Conservation (phyloP, 352 stramenopile species). For the Phytophthora agathidicida region DNA sequence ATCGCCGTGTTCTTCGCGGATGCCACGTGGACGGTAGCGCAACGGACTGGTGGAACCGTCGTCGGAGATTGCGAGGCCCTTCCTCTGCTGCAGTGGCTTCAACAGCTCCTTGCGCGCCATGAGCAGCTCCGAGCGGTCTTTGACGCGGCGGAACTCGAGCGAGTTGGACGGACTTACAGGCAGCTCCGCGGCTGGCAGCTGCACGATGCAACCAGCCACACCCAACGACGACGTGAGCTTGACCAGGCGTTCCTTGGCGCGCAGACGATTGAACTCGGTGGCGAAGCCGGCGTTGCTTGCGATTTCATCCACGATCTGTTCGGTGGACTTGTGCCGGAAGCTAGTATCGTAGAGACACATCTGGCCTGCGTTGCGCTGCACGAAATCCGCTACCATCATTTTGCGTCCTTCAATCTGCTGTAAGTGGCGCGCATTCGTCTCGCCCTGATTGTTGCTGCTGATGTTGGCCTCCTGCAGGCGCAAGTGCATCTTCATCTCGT, state of each 20-base stretch:
- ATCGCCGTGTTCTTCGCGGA: slow-evolving; percentile 29
- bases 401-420: slow-evolving; percentile 58
- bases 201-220: slow-evolving; percentile 58
- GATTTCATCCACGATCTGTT: slow-evolving; percentile 56
- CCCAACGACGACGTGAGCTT: slow-evolving; percentile 65
- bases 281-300: slow-evolving; percentile 48
- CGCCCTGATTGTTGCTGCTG: slow-evolving; percentile 4
- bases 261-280: slow-evolving; percentile 57
- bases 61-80: slow-evolving; percentile 1
- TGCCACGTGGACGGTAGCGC: slow-evolving; percentile 18
- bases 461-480: slow-evolving; percentile 46
- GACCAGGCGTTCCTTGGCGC: slow-evolving; percentile 65
- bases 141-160: slow-evolving; percentile 57
- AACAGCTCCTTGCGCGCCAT: slow-evolving; percentile 53
- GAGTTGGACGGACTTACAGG: slow-evolving; percentile 37
- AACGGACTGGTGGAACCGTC: slow-evolving; percentile 2
- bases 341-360: slow-evolving; percentile 64
- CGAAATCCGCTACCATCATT: slow-evolving; percentile 71
- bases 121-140: slow-evolving; percentile 56
- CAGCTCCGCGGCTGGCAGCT: slow-evolving; percentile 36
- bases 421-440: slow-evolving; percentile 22
- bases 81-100: slow-evolving; percentile 51
- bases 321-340: slow-evolving; percentile 39
- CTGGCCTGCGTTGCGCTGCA: slow-evolving; percentile 54
- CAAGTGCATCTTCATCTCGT: slow-evolving; percentile 69